phyloP scores from a whole-genome alignment of 768 basidiomycete genomes.

The Tricholoma furcatifolium region DNA sequence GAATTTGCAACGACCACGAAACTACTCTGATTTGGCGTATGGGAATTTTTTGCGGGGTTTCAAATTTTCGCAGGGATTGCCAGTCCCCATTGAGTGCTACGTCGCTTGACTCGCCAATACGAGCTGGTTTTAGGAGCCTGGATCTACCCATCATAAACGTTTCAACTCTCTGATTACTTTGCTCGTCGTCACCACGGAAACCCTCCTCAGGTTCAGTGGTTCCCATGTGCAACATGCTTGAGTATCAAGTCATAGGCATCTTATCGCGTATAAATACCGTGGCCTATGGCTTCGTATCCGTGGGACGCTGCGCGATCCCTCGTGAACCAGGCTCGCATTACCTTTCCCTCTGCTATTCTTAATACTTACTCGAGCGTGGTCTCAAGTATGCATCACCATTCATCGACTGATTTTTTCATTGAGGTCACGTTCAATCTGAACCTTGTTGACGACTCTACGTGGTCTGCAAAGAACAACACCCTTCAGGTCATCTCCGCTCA shows the following conservation, averaged over 20 bases:
- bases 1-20: too few species aligned
- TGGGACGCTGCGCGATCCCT: conserved; percentile 10
- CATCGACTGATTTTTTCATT: conserved; percentile 5
- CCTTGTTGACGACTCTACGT: conserved; percentile 7
- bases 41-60: too few species aligned
- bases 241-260: too few species aligned
- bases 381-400: conserved; percentile 3
- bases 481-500: background rate
- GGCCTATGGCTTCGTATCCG: background rate
- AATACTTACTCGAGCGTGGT: background rate
- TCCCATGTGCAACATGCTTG: too few species aligned
- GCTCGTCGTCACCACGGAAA: conserved; percentile 1
- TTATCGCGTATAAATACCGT: background rate
- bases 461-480: conserved; percentile 2
- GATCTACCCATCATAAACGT: too few species aligned
- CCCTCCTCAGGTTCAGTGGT: background rate
- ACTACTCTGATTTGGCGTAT: too few species aligned
- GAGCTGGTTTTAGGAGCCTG: too few species aligned
- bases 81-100: too few species aligned
- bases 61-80: too few species aligned
- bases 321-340: background rate
- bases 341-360: too few species aligned
- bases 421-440: conserved; percentile 13
- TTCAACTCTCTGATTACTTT: too few species aligned
- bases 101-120: too few species aligned